A percentile compares a stretch with the other conserved stretches of the same genome.
Conservation (phyloP, 192 early-diverging fungal species). For the Coemansia sp. region DNA sequence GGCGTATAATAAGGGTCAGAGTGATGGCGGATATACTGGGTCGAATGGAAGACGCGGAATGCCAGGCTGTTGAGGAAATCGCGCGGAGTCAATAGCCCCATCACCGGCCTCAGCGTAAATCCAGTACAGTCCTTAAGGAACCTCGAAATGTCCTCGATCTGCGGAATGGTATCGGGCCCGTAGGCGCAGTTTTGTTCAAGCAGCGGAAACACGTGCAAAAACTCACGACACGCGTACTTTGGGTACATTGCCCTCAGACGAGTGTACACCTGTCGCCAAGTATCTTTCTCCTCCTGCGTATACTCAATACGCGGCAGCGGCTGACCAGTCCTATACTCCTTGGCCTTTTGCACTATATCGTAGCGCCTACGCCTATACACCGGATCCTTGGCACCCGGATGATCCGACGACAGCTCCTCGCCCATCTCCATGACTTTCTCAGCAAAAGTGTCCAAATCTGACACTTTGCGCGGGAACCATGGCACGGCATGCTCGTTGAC, state of each 20-base stretch:
- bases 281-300: slow-evolving; percentile 72
- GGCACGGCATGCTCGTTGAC: slow-evolving; percentile 54
- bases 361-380: slow-evolving; percentile 80
- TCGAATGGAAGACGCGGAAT: slow-evolving; percentile 96
- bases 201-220: slow-evolving; percentile 85
- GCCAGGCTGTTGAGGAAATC: slow-evolving; percentile 97
- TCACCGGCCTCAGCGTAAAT: slow-evolving; percentile 91
- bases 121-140: slow-evolving; percentile 94
- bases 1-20: slow-evolving; percentile 91
- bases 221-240: slow-evolving; percentile 89
- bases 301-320: slow-evolving; percentile 81
- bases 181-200: slow-evolving; percentile 91
- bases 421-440: slow-evolving; percentile 93
- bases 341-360: slow-evolving; percentile 83
- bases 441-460: slow-evolving; percentile 89
- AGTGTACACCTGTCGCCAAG: slow-evolving; percentile 82
- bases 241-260: slow-evolving; percentile 74
- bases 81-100: slow-evolving; percentile 87
- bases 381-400: slow-evolving; percentile 88
- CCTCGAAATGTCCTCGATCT: slow-evolving; percentile 82
- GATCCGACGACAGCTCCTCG: slow-evolving; percentile 83
- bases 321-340: slow-evolving; percentile 72
- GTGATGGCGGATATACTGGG: slow-evolving; percentile 96
- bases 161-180: slow-evolving; percentile 81
- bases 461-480: slow-evolving; percentile 94